These are phyloP conservation scores for Clavispora phyllophila DNA, from an alignment of 805 yeast genomes.

Conservation along the genomic window DNA sequence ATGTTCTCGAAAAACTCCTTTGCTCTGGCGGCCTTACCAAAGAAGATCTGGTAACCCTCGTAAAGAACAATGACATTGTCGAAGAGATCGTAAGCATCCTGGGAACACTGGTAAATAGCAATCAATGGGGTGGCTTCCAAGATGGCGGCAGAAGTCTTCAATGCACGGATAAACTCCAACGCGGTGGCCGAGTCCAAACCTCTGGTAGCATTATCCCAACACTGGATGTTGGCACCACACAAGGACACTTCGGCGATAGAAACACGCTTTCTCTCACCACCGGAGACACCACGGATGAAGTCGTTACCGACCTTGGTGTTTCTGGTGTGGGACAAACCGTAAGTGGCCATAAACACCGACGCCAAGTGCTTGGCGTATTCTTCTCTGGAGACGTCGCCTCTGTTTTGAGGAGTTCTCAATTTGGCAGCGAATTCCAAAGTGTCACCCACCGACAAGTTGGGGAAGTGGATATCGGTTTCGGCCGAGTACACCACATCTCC, in stretches of 20 bases:
- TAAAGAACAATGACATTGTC: slow-evolving; percentile 59
- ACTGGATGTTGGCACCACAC: slow-evolving; percentile 43
- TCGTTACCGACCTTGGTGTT: slow-evolving; percentile 62
- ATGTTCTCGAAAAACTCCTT: slow-evolving; percentile 49
- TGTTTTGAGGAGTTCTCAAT: slow-evolving; percentile 56
- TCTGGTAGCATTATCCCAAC: slow-evolving; percentile 69
- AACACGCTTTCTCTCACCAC: slow-evolving; percentile 71
- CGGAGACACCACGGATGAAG: slow-evolving; percentile 63
- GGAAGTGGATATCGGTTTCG: slow-evolving; percentile 64
- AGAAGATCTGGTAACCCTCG: slow-evolving; percentile 57
- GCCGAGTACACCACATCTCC: slow-evolving; percentile 72
- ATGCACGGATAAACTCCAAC: slow-evolving; percentile 55
- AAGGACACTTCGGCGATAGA: slow-evolving; percentile 62
- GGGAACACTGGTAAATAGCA: slow-evolving; percentile 66
- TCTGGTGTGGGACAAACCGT: slow-evolving; percentile 50
- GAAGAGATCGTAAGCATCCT: slow-evolving; percentile 55
- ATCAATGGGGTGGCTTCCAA: slow-evolving; percentile 54
- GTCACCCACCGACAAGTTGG: slow-evolving; percentile 62
- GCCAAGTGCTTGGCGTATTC: slow-evolving; percentile 43
- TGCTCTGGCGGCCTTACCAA: slow-evolving; percentile 51
- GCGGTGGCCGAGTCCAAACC: slow-evolving; percentile 72
- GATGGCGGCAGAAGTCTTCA: slow-evolving; percentile 52
- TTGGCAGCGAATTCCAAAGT: slow-evolving; percentile 61
- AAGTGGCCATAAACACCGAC: slow-evolving; percentile 40
- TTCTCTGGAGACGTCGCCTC: slow-evolving; percentile 56